Base-by-base conservation (phyloP, 2,329 filamentous ascomycete species). In the Colletotrichum sp. region DNA sequence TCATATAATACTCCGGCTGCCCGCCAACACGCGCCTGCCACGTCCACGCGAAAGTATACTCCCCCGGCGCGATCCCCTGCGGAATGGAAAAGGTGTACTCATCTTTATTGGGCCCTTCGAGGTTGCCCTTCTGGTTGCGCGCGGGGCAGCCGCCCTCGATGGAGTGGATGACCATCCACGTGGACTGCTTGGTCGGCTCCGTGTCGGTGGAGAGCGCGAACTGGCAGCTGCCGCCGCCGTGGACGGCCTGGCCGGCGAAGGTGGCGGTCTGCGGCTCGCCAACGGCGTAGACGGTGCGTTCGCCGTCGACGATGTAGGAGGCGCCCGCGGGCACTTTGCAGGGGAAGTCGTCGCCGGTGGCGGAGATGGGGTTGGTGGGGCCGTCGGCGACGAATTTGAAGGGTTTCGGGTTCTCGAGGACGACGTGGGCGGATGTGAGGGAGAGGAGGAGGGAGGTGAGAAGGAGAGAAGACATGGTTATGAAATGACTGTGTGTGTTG, bases 11-110 rank as follows among this genome's bases (percentile, higher is more conserved):
- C 64, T 76, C 70, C 1, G 73, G 73, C 34, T 73, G 69, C 1
- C 70, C 70, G 1, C 70, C 73, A 8, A 76, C 44, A 0, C 73
- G 60, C 15, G 73, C 70, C 24, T 68, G 70, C 73, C 73, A 76
- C n/a, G 52, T 73, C 73, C 73, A 76, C 32, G 73, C 73, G n/a
- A 76, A 76, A 13, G 71, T 64, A 21, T 76, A 76, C 30, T 76
- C 73, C 1, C 73, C 73, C 8, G 73, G 73, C 24, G 64, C 15
- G 21, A 76, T 76, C n/a, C 64, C 66, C 18, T 62, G n/a, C 7
- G 73, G 73, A 8, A 76, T 49, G 5, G 21, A 15, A 57, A 76
- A 76, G n/a, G 70, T 34, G 13, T 68, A 76, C 64, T 76, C 62
- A 68, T 76, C 73, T 59, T 49, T 16, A 6, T 76, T 76, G 2